Evolutionary conservation across 805 yeast genomes (phyloP).

Genomic region (Saccharomycopsis olivae): DNA sequence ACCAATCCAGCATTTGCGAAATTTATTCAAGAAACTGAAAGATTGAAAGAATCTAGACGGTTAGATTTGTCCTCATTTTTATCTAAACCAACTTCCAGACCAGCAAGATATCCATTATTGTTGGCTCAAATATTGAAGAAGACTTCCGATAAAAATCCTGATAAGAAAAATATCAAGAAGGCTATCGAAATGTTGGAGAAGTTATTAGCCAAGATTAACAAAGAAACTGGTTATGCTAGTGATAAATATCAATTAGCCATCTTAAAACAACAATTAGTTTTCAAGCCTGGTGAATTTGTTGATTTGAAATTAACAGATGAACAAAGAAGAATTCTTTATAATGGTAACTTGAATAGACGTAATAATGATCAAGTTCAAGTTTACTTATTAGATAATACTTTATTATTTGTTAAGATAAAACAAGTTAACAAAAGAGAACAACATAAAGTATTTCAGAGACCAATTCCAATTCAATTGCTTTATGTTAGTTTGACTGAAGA

Average conservation of each 20-base stretch:
- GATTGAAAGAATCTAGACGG: slow-evolving; percentile 75
- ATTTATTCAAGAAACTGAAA: slow-evolving; percentile 84
- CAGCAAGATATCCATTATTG: slow-evolving; percentile 86
- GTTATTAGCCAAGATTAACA: slow-evolving; percentile 64
- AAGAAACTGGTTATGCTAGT: slow-evolving; percentile 87
- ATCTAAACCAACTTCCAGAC: slow-evolving; percentile 91
- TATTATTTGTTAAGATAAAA: slow-evolving; percentile 77
- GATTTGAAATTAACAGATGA: slow-evolving; percentile 80
- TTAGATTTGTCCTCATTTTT: slow-evolving; percentile 87
- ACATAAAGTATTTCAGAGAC: slow-evolving; percentile 81
- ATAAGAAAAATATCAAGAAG: slow-evolving; percentile 52
- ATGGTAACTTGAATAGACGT: slow-evolving; percentile 64
- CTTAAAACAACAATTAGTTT: slow-evolving; percentile 73
- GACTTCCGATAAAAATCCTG: slow-evolving; percentile 69
- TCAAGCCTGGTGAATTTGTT: slow-evolving; percentile 72
- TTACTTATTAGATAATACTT: slow-evolving; percentile 79
- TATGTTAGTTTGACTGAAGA: slow-evolving; percentile 73
- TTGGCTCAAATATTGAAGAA: slow-evolving; percentile 74
- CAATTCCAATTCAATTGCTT: slow-evolving; percentile 70
- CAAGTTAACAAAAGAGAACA: slow-evolving; percentile 84
- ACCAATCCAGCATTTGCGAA: slow-evolving; percentile 86
- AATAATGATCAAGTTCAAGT: slow-evolving; percentile 76
- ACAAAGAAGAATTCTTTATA: slow-evolving; percentile 67
- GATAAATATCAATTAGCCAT: slow-evolving; percentile 86
- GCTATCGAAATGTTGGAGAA: slow-evolving; percentile 70